Percentiles rank a stretch among this genome's conserved stretches.
Conservation (phyloP, 1,284 basidiomycete genomes). For the Heterobasidion annosum region DNA sequence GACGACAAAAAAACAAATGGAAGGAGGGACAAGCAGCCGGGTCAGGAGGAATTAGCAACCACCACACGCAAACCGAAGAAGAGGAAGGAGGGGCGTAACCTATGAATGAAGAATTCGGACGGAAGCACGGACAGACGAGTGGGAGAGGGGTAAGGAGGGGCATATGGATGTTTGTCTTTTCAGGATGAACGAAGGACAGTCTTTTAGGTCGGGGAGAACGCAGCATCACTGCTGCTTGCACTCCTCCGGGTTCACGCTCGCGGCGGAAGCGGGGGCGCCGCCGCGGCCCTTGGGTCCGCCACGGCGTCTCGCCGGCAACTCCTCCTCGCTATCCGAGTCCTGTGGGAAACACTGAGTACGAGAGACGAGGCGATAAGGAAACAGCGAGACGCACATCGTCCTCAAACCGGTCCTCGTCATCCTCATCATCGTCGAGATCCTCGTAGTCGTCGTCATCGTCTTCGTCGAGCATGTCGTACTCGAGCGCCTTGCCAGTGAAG, state of each 20-base stretch:
- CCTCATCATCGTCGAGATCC: conserved; percentile 48
- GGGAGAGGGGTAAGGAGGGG: not conserved
- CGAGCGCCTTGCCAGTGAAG: conserved; percentile 94
- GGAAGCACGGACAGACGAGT: not conserved
- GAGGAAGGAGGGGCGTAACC: not conserved
- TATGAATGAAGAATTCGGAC: not conserved
- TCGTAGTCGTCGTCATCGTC: conserved; percentile 62
- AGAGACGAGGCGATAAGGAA: conserved; percentile 5
- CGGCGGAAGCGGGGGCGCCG: conserved; percentile 20
- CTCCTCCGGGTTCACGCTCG: conserved; percentile 61
- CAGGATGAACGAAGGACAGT: not conserved
- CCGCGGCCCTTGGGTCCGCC: conserved; percentile 47
- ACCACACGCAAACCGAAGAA: not conserved
- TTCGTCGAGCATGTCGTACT: conserved; percentile 76
- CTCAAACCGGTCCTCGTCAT: conserved; percentile 39
- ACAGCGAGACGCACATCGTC: conserved; percentile 24
- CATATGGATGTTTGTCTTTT: not conserved
- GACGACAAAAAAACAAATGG: not conserved
- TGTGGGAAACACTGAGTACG: conserved; percentile 18
- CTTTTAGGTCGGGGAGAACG: not conserved
- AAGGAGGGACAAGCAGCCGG: not conserved
- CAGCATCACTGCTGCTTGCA: conserved; percentile 75
- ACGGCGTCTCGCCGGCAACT: conserved; percentile 47
- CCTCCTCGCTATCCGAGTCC: conserved; percentile 56
- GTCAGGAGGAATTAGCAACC: not conserved